Conservation (phyloP, 176 grass and related monocot species). For the maize (Zea mays) region Zm-B73-REFERENCE-NAM-5.0 NC_050098.1:58196001-58196500, state of each 20-base stretch:
- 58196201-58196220: constrained; percentile 86
- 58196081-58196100: background rate
- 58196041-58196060: too few species aligned
- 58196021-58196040: background rate
- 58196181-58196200: constrained; percentile 91
- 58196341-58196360: too few species aligned
- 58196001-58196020: background rate
- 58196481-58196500: constrained; percentile 27
- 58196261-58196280: constrained; percentile 82
- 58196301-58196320: constrained; percentile 28
- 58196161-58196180: constrained; percentile 58
- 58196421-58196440: constrained; percentile 62
- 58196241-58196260: constrained; percentile 57
- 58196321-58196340: constrained; percentile 11
- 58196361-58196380: too few species aligned
- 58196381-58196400: too few species aligned
- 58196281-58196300: constrained; percentile 97
- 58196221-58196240: constrained; percentile 88
- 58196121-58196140: constrained; percentile 5
- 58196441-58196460: constrained; percentile 64
- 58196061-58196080: too few species aligned
- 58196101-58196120: background rate
- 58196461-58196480: constrained; percentile 76
- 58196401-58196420: background rate
- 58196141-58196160: background rate